Base-by-base conservation (phyloP, 179 eudicot genomes). In the Sideroxylon spinosum region DNA sequence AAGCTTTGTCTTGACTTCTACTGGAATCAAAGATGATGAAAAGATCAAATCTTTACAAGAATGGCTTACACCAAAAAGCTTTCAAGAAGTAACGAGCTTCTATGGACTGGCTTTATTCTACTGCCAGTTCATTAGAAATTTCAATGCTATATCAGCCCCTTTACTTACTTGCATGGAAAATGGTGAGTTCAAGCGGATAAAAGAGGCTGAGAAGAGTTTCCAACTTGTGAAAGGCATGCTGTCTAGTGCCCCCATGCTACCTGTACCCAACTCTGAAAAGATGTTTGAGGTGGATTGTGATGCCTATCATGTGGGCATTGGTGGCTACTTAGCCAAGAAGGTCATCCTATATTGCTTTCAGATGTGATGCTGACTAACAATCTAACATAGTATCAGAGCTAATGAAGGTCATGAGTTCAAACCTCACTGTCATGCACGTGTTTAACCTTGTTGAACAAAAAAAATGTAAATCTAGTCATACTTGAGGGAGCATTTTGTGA, bases 281-380 rank as follows among this genome's bases (percentile, higher is more conserved):
- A 13, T 72, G 16, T 72, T 50, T 50, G 75, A 72, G 25, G 75
- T 52, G 2, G 61, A 72, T 49, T 72, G 60, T 72, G 75, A 72
- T 72, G 61, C 75, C 28, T 19, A 0, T 70, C 26, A 44, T 70
- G 2, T 14, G 56, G 56, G 56, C 1, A 52, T 52, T 11, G 12
- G 75, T 1, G 29, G 37, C 44, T 72, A 9, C 61, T 72, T 4
- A 10, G 57, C 8, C 75, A 72, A 72, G 0, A 72, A 2, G 37
- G 32, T 20, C 75, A 55, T 19, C 74, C 26, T 37, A 37, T 37
- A 37, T 37, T 37, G 44, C 44, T 37, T 37, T 37, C 5, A 37
- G 4, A 37, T 37, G 44, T 37, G 44, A 37, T 37, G 44, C 6
- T 37, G 44, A 37, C 44, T 37, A 37, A 3, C 44, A 37, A 37